Evolutionary conservation across 2,329 filamentous ascomycete species (phyloP).

Genomic region (Verticillium dahliae): DNA sequence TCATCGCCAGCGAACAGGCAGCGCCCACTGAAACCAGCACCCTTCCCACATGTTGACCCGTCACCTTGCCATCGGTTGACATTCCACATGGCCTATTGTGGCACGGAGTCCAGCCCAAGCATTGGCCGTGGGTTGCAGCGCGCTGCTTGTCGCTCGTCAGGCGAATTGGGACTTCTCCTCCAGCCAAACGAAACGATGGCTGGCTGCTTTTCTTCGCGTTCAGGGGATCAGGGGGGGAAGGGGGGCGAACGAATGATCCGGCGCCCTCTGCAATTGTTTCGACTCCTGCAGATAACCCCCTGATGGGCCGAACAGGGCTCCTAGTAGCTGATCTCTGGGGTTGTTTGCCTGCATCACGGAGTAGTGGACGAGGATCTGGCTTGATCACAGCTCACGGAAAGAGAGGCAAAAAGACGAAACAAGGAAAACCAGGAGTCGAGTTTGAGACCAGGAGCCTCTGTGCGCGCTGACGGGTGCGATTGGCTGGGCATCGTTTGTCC

Average conservation of each 20-base stretch:
- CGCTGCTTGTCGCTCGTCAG: not conserved
- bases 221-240: not conserved
- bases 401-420: not conserved
- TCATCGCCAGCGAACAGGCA: not conserved
- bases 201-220: not conserved
- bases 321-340: not conserved
- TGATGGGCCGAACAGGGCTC: not conserved
- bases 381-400: not conserved
- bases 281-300: not conserved
- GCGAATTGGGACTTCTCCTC: not conserved
- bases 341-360: not conserved
- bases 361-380: not conserved
- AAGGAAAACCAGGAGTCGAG: not conserved
- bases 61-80: not conserved
- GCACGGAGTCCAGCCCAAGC: not conserved
- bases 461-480: not conserved
- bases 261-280: not conserved
- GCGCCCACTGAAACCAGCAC: not conserved
- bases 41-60: not conserved
- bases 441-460: not conserved
- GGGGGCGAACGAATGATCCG: not conserved
- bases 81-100: not conserved
- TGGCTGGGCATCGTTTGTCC: not conserved
- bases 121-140: not conserved
- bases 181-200: not conserved